A percentile compares a stretch with the other conserved stretches of the same genome.
Conservation (phyloP, 495 filamentous ascomycete species). For the Jackrogersella minutella region DNA sequence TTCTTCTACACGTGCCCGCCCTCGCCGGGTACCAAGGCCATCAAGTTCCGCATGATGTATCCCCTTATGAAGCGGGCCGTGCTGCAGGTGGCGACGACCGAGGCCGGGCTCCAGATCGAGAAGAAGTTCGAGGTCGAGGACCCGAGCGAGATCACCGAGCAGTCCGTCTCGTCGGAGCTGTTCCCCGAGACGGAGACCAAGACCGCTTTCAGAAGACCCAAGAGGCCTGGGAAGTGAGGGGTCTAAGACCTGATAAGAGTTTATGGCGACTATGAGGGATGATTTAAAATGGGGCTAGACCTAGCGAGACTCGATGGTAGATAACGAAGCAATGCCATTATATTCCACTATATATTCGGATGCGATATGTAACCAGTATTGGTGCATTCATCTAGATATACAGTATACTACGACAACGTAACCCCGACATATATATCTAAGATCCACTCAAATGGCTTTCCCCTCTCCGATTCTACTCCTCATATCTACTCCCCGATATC, state of each 20-base stretch:
- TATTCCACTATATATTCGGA: conserved; percentile 13
- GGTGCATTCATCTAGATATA: background rate
- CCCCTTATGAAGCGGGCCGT: conserved; percentile 81
- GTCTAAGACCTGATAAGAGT: background rate
- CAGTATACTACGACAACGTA: background rate
- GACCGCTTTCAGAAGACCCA: conserved; percentile 85
- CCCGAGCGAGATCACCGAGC: conserved; percentile 80
- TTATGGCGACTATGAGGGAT: no score
- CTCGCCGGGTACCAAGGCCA: conserved; percentile 66
- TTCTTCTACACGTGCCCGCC: conserved; percentile 96
- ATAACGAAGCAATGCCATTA: conserved; percentile 19
- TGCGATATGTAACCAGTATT: background rate
- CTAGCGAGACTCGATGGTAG: conserved; percentile 10
- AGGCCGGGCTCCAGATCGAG: conserved; percentile 73
- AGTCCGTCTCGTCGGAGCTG: conserved; percentile 76
- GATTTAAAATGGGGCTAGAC: background rate
- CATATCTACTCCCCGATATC: conserved; percentile 72
- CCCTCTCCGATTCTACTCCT: conserved; percentile 65
- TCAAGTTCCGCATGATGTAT: conserved; percentile 96
- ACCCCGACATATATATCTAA: background rate
- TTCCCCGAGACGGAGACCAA: conserved; percentile 73
- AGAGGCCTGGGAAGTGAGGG: conserved; percentile 73
- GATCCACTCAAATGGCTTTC: background rate
- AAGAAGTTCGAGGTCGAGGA: conserved; percentile 73
- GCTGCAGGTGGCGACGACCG: conserved; percentile 68